Evolutionary conservation across 2,329 filamentous ascomycete species (phyloP).

Genomic region (Pestalotiopsis sp.): DNA sequence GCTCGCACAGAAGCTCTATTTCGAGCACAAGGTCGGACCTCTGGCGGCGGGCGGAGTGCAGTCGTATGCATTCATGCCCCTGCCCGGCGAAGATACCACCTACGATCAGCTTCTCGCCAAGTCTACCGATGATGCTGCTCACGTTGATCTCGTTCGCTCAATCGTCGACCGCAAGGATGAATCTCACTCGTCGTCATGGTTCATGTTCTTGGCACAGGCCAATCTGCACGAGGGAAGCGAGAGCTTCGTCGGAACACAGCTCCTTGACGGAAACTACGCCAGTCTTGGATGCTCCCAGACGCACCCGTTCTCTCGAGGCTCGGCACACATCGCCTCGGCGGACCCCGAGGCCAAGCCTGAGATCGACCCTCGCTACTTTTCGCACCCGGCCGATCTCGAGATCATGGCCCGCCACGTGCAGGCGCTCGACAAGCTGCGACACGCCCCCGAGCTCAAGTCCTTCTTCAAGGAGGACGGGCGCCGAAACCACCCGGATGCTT

Average conservation of each 20-base stretch:
- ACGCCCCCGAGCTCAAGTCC: conserved; percentile 23
- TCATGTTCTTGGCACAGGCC: conserved; percentile 20
- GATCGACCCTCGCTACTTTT: conserved; percentile 39
- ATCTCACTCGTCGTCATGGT: conserved; percentile 21
- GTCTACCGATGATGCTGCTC: conserved; percentile 30
- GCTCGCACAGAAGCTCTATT: conserved; percentile 38
- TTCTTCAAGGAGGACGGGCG: conserved; percentile 23
- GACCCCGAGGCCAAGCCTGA: conserved; percentile 36
- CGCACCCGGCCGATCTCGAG: conserved; percentile 37
- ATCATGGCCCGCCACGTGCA: conserved; percentile 32
- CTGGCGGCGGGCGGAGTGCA: conserved; percentile 29
- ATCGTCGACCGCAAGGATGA: conserved; percentile 21
- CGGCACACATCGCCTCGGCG: conserved; percentile 41
- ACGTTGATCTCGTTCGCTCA: conserved; percentile 25
- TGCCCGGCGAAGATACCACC: neutral
- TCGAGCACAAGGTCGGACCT: conserved; percentile 34
- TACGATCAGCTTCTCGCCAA: conserved; percentile 23
- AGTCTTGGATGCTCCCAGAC: conserved; percentile 42
- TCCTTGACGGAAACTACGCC: conserved; percentile 31
- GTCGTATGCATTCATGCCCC: conserved; percentile 10
- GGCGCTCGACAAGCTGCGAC: conserved; percentile 33
- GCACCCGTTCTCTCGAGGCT: conserved; percentile 42
- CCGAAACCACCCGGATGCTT: conserved; percentile 41
- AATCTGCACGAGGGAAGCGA: conserved; percentile 23
- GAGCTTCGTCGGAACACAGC: conserved; percentile 35